Evolutionary conservation across 495 filamentous ascomycete genomes (phyloP).

Genomic region (Aspergillus cristatus): DNA sequence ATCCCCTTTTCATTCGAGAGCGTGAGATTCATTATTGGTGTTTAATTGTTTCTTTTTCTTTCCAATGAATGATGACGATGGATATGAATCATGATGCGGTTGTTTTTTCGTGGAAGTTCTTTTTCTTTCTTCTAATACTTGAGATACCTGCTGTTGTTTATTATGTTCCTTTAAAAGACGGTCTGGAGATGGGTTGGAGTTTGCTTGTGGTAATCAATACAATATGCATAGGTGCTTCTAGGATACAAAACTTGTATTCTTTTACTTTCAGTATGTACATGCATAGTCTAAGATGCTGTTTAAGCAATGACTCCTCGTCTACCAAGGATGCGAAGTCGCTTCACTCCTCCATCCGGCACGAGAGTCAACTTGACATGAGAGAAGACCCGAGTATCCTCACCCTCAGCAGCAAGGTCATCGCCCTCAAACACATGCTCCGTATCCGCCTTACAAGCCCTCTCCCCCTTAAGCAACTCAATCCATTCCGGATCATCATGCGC

Average conservation of each 20-base stretch:
- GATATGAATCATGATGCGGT: constrained; percentile 12
- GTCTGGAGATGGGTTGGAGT: no score
- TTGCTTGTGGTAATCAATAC: no score
- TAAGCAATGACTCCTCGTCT: constrained; percentile 32
- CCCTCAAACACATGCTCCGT: constrained; percentile 65
- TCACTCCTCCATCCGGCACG: constrained; percentile 86
- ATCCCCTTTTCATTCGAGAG: not conserved
- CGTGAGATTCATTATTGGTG: constrained; percentile 1
- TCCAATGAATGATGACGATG: constrained; percentile 14
- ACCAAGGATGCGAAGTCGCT: constrained; percentile 74
- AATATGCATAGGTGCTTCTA: no score
- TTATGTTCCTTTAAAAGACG: no score
- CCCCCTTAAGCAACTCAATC: constrained; percentile 56
- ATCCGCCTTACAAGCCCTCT: constrained; percentile 64
- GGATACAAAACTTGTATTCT: no score
- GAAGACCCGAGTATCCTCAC: constrained; percentile 46
- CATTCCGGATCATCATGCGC: constrained; percentile 55
- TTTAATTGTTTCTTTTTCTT: not conserved
- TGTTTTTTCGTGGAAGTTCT: not conserved
- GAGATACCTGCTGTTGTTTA: not conserved
- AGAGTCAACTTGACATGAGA: constrained; percentile 84
- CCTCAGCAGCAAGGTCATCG: constrained; percentile 21
- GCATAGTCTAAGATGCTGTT: no score
- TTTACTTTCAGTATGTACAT: no score
- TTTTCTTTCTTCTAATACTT: not conserved